Base-by-base conservation (phyloP, 2,329 filamentous ascomycete species). In the Fusarium torreyae region DNA sequence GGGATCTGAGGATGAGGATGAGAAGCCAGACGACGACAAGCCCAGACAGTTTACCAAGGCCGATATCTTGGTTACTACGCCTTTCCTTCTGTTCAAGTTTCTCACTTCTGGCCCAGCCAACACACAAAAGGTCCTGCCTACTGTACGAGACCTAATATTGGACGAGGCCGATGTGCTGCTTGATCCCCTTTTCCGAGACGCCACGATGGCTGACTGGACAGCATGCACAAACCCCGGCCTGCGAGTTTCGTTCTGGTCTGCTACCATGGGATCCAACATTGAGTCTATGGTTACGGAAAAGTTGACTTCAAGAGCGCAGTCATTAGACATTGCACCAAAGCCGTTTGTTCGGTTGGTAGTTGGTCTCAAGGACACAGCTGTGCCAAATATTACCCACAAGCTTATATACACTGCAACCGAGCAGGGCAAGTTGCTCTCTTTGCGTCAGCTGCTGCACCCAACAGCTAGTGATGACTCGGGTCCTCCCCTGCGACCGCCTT, bases 131-230 rank as follows among this genome's bases (percentile, higher is more conserved):
- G 81, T 85, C 7, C 80, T 97, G 7, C 88, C 92, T 0, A 86
- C 88, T 1, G 90, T 98, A 6, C 86, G 86, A 44, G 89, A 89
- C 51, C 83, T 99, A 18, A 87, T 98, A 36, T 84, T 99, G 4
- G 96, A 99, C 76, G 96, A 99, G 83, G 96, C 94, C 1, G 96
- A 99, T 78, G 94, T 98, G 15, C 90, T 99, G 7, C 87, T 99
- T 13, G 94, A 98, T 74, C 91, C 92, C 17, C 85, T 98, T 7
- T 99, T 99, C 83, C 88, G 92, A 59, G 92, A 96, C 22, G 94
- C 98, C 78, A 98, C 94, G 0, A 84, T 97, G 38, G 87, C 87
- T 6, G 90, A 98, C 66, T 98, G 94, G 94, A 87, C 88, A 42
- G 88, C 92, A 5, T 95, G 95, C 78, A 89, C 84, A 4, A 90